Evolutionary conservation across 495 filamentous ascomycete species (phyloP), one percentile per base, ranked within the genome.

Genomic region (Podospora pseudopauciseta): DNA sequence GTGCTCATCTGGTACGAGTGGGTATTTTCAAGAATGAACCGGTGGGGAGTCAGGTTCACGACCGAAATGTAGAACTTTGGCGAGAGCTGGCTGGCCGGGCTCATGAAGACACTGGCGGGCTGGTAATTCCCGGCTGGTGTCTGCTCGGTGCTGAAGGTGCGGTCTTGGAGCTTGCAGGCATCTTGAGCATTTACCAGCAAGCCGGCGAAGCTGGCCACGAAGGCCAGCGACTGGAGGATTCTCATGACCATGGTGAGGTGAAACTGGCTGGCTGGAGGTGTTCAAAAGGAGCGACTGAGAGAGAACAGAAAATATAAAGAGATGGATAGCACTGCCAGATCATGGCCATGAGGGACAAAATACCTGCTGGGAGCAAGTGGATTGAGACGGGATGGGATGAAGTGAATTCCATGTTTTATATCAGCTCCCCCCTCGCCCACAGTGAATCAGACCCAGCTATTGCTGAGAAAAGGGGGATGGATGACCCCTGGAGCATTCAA

Each of bases 1-100:
- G n/a, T 65, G 66, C 72, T 65, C 73, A 79, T 73, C 65, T 79
- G 76, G 57, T 79, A 76, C 4, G 67, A 67, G 53, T 76, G 72
- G 0, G 63, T 68, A 64, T 68, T 61, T 6, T 69, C 66, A n/a
- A 79, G 65, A 4, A 56, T 68, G 72, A 77, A 69, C 54, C 74
- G 69, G 64, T 79, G 74, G 0, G 77, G 77, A 2, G 76, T 75
- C 13, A 69, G 70, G 69, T 79, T 79, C 23, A 78, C 74, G 11
- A 79, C 66, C 6, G 72, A 70, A 55, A 78, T 57, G 67, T 69
- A 76, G 55, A 74, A 74, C 23, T 66, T 68, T 19, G 62, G 70
- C 44, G n/a, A 11, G 27, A 20, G 23, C 63, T n/a, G 65, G 39
- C 7, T 32, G 4, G 64, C 19, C 0, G 67, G 67, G 6, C 67